Base-by-base conservation (phyloP, 1,139 yeast genomes). In the Geotrichum carabidarum region DNA sequence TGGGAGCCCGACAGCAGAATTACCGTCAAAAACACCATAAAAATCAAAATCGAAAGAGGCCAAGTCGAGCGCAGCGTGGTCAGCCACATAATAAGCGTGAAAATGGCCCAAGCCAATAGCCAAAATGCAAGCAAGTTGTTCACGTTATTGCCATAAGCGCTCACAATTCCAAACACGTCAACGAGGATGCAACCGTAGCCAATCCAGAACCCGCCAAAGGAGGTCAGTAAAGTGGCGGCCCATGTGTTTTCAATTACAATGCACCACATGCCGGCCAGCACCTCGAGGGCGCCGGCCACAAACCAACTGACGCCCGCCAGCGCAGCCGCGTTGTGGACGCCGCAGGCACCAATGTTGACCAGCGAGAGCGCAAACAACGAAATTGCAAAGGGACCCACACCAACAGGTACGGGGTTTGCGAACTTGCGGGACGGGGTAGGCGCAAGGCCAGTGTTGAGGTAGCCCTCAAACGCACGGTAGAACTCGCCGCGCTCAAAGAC, bases 131-230 rank as follows among this genome's bases (percentile, higher is more conserved):
- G 63, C 0, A 93, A 93, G 57, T 76, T 74, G 30, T 69, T 67
- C 49, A 74, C 71, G 8, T 66, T 73, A 38, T 71, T 77, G 8
- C 68, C 69, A 62, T 79, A 83, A 14, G 91, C 83, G 2, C 75
- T 73, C 18, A 69, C 72, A 58, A 90, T 84, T 50, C 93, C 91
- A 70, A 90, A 90, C 65, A 84, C 79, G 38, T 84, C 83, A 55
- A 83, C 80, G 59, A 80, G 75, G 59, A 90, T 79, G 35, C 93
- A 91, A 59, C 82, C 93, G 61, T 71, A 79, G 44, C 91, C 77
- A 69, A 87, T 77, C 97, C 97, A 90, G 72, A 89, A 90, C 0
- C 93, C 95, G 58, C 95, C 96, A 68, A 68, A 90, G 7, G 95
- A 85, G 15, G 84, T 72, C 56, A 88, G 76, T 2, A 91, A 90